Evolutionary conservation across 305 asterid species (phyloP), one percentile per base, ranked within the genome.

Genomic region (Fraxinus paxiana): DNA sequence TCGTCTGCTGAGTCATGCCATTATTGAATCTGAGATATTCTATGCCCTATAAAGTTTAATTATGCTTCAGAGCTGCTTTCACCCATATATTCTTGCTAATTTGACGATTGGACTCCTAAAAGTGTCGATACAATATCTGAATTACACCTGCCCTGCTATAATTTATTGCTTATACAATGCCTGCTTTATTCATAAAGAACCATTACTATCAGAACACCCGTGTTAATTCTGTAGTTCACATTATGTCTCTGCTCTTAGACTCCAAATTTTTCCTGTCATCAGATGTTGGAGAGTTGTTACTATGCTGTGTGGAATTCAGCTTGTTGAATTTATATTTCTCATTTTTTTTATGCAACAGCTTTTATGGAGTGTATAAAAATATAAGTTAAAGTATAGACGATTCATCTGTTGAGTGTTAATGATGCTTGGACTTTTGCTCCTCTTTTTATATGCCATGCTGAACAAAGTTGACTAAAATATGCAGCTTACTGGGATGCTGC

Each of bases 401-500:
- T 65, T 75, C 51, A 78, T 79, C 46, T 79, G 30, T 77, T 79
- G 12, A 2, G 18, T 41, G 76, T 59, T 28, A 73, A 59, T 80
- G 71, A 31, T 59, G 33, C 77, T 69, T 71, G 74, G 43, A 37
- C 30, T 65, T 82, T 46, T 79, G 71, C 77, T 78, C 69, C 74
- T 76, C 78, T 71, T 74, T 63, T 22, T 24, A 82, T 24, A 48
- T 63, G 48, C 17, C 22, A 20, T 83, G 82, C 88, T 90, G 83
- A 84, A 77, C 76, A 51, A 69, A 69, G 35, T 78, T 79, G 71
- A 74, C 78, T 72, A 79, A 3, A 61, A 61, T 37, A 30, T 90
- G 87, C 93, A 92, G 99, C 98, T 82, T 94, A 88, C 79, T 96
- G 99, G 99, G 94, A 96, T 88, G 84, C 73, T 77, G 87, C 81